Evolutionary conservation across 1,139 yeast genomes (phyloP), one percentile per base, ranked within the genome.

Genomic region (Scheffersomyces titani): DNA sequence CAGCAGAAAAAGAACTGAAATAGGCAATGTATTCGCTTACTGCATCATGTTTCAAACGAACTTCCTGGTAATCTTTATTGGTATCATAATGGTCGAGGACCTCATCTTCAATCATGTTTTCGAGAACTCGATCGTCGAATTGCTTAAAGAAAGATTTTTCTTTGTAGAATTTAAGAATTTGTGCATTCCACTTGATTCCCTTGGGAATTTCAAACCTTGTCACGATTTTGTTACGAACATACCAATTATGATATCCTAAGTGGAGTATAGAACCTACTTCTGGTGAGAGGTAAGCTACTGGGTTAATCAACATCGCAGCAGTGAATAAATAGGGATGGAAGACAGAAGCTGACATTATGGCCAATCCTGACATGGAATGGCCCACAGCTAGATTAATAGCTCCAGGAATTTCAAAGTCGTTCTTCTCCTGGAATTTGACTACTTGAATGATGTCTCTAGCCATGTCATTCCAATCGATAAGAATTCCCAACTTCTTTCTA

Each of bases 11-110:
- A 0, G 82, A 76, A 0, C 83, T 75, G 51, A 76, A 63, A 63
- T 88, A 89, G 16, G 85, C 74, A 0, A 82, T 70, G 79, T 63
- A 67, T 83, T 65, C 76, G 86, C 65, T 70, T 78, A 57, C 63
- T 57, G 58, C 60, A 67, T 51, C 62, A 66, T 19, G 68, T 60
- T 4, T 70, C 59, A 1, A n/a, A 11, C 70, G 62, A 16, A 56
- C 54, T 47, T 68, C 70, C 7, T 67, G 70, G 58, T 80, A 83
- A 18, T 71, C 68, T 1, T 58, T 70, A 6, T 61, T 62, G 47
- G 66, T n/a, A 46, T 46, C 49, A 46, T 46, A 46, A n/a, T 16
- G 19, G n/a, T 19, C 24, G 2, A 56, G 58, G 6, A 57, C 40
- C n/a, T 57, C 59, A 18, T 55, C 58, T 40, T 55, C 56, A 48